A percentile compares a stretch with the other conserved stretches of the same genome.
phyloP scores from a whole-genome alignment of 495 filamentous ascomycete genomes.

The Lophiostoma macrostomum region DNA sequence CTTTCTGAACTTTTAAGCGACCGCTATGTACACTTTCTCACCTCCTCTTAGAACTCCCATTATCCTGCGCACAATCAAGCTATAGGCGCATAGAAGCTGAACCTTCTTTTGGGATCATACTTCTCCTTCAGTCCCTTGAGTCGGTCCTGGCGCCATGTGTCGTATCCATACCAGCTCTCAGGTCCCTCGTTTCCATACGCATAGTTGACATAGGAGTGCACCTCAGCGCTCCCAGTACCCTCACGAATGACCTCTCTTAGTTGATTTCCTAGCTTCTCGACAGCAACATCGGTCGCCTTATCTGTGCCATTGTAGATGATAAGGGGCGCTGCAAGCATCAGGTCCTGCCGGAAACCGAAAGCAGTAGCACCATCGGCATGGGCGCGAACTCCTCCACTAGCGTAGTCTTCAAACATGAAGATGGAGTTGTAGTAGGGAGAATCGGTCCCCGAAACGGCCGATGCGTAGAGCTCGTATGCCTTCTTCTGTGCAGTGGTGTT shows the following conservation, averaged over 20 bases:
- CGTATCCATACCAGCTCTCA: constrained; percentile 50
- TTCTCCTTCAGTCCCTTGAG: constrained; percentile 51
- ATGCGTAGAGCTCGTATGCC: constrained; percentile 45
- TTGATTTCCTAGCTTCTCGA: too few relatives aligned
- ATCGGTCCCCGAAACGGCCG: constrained; percentile 10
- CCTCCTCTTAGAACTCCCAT: too few relatives aligned
- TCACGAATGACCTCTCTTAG: too few relatives aligned
- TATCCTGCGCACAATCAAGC: too few relatives aligned
- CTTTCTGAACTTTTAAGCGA: too few relatives aligned
- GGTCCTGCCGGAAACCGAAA: constrained; percentile 45
- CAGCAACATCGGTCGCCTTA: background rate
- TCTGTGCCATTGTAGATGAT: background rate
- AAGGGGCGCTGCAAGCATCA: constrained; percentile 2
- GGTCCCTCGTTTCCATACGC: constrained; percentile 53
- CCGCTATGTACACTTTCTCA: too few relatives aligned
- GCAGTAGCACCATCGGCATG: constrained; percentile 41
- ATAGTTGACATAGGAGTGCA: constrained; percentile 65
- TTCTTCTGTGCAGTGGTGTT: constrained; percentile 45
- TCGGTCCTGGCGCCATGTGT: constrained; percentile 47
- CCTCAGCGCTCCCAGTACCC: too few relatives aligned
- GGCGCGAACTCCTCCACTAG: constrained; percentile 46
- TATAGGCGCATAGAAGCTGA: constrained; percentile 56
- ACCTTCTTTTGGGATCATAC: constrained; percentile 54
- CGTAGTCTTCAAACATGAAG: constrained; percentile 58
- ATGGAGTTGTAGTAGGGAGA: constrained; percentile 36